phyloP scores from a whole-genome alignment of 495 filamentous ascomycete genomes.

The Aspergillus nidulans region DNA sequence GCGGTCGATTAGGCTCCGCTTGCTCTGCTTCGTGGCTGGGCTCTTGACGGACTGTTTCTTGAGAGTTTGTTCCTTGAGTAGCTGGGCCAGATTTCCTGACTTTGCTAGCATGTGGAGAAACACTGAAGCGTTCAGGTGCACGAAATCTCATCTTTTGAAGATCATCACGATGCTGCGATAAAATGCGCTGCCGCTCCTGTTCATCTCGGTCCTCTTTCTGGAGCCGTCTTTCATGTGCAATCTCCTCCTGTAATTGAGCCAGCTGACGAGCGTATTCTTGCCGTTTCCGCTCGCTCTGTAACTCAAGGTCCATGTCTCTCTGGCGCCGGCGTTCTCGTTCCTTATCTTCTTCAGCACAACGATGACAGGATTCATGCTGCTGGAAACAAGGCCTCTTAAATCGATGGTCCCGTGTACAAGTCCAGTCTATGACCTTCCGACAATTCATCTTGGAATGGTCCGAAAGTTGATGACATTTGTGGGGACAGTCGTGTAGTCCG shows the following conservation, averaged over 20 bases:
- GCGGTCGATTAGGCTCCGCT: background rate
- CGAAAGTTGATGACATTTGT: slow-evolving; percentile 57
- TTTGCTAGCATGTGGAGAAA: background rate
- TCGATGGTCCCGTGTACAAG: slow-evolving; percentile 52
- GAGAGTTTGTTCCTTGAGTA: background rate
- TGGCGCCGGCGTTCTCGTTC: slow-evolving; percentile 35
- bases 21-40: background rate
- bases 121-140: background rate
- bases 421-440: slow-evolving; percentile 36
- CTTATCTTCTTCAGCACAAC: slow-evolving; percentile 46
- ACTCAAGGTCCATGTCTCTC: slow-evolving; percentile 52
- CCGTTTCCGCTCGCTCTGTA: slow-evolving; percentile 46
- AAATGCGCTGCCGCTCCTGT: slow-evolving; percentile 34
- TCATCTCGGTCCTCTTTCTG: slow-evolving; percentile 45
- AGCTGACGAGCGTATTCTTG: slow-evolving; percentile 46
- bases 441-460: slow-evolving; percentile 67
- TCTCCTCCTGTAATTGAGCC: slow-evolving; percentile 53
- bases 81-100: background rate
- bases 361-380: slow-evolving; percentile 13
- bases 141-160: slow-evolving; percentile 20
- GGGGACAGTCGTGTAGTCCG: slow-evolving; percentile 56
- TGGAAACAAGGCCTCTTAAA: slow-evolving; percentile 34
- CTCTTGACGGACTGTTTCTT: background rate
- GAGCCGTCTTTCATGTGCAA: slow-evolving; percentile 46
- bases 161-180: slow-evolving; percentile 44